Evolutionary conservation across 108 stramenopile species (phyloP), one percentile per base, ranked within the genome.

Genomic region (Nitzschia sp.): DNA sequence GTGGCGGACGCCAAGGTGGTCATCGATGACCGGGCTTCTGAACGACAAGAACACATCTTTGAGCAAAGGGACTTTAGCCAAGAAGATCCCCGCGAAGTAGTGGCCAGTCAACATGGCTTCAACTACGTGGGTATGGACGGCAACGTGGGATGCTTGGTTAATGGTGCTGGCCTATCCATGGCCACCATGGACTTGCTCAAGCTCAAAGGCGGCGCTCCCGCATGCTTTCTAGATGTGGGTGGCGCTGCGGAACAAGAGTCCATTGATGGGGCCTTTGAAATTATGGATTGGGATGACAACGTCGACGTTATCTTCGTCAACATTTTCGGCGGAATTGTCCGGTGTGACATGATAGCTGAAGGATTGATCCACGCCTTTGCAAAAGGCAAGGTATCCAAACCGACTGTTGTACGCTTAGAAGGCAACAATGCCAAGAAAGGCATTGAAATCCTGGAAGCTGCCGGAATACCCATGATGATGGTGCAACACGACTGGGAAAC

Each of bases 131-230:
- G 91, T 0, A 77, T 92, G 27, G 80, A 76, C 64, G 94, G 94
- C 5, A 85, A 87, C 49, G 91, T 95, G 46, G 94, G 94, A 28
- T 92, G 91, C 78, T 91, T 95, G 91, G 91, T 93, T 34, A 95
- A 95, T 70, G 94, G 94, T 27, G 91, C 94, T 4, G 94, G 94
- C 27, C 79, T 95, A 31, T 90, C 94, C 69, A 95, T 95, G 94
- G 68, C 87, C 32, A 95, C 94, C 26, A 93, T 93, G 91, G 92
- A 95, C 60, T 91, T 95, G 62, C 87, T 95, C 62, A 79, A 82
- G 69, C 78, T 90, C 57, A 76, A 90, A 64, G 94, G 91, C 3
- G 90, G 90, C 17, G 58, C 76, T 23, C 88, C 94, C 2, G 94
- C 91, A 26, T 91, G 91, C 83, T 91, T 95, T 66, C 61, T 95